Evolutionary conservation across 139 green algal species (phyloP).

Genomic region (Pleodorina starrii): DNA sequence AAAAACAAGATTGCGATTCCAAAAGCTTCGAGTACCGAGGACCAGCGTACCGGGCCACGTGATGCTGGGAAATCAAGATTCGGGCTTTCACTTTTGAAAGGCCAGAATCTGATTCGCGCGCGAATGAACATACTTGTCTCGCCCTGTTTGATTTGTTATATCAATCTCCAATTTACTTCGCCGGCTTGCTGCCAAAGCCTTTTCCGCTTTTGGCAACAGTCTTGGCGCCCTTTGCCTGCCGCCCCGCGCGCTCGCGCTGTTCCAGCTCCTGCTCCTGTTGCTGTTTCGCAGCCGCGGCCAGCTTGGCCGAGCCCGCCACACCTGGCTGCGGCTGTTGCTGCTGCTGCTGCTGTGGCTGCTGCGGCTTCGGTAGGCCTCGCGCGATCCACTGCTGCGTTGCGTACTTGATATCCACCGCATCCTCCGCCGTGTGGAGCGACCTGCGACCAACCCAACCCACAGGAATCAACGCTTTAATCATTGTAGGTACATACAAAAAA

Average conservation of each 20-base stretch:
- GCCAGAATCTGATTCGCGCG: too few species aligned
- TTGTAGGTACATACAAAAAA: too few species aligned
- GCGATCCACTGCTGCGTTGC: constrained; percentile 85
- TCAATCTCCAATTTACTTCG: too few species aligned
- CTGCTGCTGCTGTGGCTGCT: too few species aligned
- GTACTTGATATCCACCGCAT: constrained; percentile 77
- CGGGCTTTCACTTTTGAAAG: too few species aligned
- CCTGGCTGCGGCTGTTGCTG: not conserved
- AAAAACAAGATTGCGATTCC: too few species aligned
- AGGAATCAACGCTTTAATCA: too few species aligned
- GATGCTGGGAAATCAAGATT: too few species aligned
- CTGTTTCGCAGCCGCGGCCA: not conserved
- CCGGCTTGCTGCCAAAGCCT: not conserved
- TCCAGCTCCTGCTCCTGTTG: constrained; percentile 9
- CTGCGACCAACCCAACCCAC: not conserved
- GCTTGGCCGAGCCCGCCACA: not conserved
- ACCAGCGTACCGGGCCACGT: too few species aligned
- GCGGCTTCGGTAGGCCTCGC: constrained; percentile 31
- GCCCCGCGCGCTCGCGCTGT: not conserved
- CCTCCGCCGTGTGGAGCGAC: constrained; percentile 79
- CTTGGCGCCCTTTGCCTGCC: constrained; percentile 11
- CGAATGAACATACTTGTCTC: too few species aligned
- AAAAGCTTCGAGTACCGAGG: too few species aligned
- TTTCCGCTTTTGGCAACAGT: not conserved
- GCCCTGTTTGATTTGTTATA: too few species aligned